phyloP scores from a whole-genome alignment of 2,329 filamentous ascomycete species.

The Fusarium xylarioides region DNA sequence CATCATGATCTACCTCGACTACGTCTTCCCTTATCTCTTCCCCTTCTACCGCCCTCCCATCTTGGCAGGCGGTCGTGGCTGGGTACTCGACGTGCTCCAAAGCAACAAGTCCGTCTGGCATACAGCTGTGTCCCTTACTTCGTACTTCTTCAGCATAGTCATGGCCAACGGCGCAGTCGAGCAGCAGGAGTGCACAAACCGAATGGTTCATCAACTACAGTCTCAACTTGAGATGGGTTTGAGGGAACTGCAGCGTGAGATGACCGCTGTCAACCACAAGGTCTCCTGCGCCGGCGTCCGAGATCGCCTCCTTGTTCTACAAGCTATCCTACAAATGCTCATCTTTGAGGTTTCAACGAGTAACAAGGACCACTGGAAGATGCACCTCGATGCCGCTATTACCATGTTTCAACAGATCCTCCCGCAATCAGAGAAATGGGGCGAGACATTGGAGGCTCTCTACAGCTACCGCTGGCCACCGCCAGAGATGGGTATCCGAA shows the following conservation, averaged over 20 bases:
- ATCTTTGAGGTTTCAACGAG: constrained; percentile 60
- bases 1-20: constrained; percentile 69
- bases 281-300: constrained; percentile 44
- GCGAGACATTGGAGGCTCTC: constrained; percentile 46
- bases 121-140: constrained; percentile 63
- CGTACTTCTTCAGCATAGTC: constrained; percentile 64
- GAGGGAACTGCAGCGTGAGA: constrained; percentile 54
- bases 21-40: constrained; percentile 69
- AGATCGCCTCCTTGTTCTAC: constrained; percentile 54
- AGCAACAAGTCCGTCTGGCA: constrained; percentile 67
- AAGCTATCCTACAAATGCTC: constrained; percentile 62
- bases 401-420: constrained; percentile 59
- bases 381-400: constrained; percentile 60
- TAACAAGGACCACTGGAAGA: constrained; percentile 59
- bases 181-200: constrained; percentile 48
- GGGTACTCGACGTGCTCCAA: constrained; percentile 66
- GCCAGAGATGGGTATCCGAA: constrained; percentile 43
- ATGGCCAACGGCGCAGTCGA: constrained; percentile 47
- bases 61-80: constrained; percentile 65
- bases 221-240: constrained; percentile 56
- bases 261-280: constrained; percentile 48
- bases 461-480: constrained; percentile 48
- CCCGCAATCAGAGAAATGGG: constrained; percentile 50
- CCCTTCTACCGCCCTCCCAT: constrained; percentile 68
- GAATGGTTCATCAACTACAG: constrained; percentile 53